Base-by-base conservation (phyloP, 2,329 filamentous ascomycete species). In the Nigrograna mackinnonii region DNA sequence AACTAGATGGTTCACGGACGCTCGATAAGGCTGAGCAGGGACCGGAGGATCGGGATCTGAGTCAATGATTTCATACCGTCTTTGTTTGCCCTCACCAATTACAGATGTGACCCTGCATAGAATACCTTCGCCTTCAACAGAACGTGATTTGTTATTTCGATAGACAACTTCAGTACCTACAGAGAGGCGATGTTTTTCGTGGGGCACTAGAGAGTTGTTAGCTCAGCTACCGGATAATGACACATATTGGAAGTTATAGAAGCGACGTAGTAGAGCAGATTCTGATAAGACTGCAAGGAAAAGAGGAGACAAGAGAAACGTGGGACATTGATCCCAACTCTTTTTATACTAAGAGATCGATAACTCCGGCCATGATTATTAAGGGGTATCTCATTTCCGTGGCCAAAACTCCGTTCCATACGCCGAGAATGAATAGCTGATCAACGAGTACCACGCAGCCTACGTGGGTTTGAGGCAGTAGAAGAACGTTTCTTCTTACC, bases 31-130 rank as follows among this genome's bases (percentile, higher is more conserved):
- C 9, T 59, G 55, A 2, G 60, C 57, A 2, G 69, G 69, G 11
- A 60, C 60, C 1, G 63, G 63, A 1, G 66, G 63, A 20, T 73
- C 70, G 1, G 70, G 69, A 41, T 78, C 75, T 9, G 71, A 66
- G 49, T 78, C 75, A 47, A 76, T 75, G 43, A 78, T 76, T 54
- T 78, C 75, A 61, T 78, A 78, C 45, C 74, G 73, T 18, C 75
- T 71, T 53, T 77, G 74, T 47, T 78, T 78, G 43, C 75, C 75
- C 50, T 78, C 75, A 44, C 75, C 75, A 19, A 77, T 77, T n/a
- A 78, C 74, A 22, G 64, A 64, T 4, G 75, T 78, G 32, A 78
- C 72, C 40, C 69, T 67, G 57, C 75, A 78, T 17, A 78, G 66
- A 22, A 78, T 78, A 44, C 75, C 75, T 62, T 77, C 75, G 53